Evolutionary conservation across 768 basidiomycete species (phyloP).

Genomic region (Lactifluus piperatus): DNA sequence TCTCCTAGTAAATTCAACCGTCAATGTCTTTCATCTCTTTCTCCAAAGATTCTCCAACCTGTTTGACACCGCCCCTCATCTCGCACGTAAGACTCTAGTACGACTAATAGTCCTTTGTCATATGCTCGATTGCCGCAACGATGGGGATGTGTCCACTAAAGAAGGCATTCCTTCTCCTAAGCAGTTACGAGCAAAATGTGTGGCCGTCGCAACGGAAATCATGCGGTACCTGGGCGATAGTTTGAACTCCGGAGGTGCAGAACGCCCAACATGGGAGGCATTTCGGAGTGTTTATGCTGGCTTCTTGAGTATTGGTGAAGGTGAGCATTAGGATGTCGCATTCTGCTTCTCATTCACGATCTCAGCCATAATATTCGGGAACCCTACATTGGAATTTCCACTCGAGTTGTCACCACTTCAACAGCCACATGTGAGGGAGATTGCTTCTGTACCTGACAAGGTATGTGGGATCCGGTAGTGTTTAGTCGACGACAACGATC

Average conservation of each 20-base stretch:
- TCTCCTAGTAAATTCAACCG: slow-evolving; percentile 42
- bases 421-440: slow-evolving; percentile 3
- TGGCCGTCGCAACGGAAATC: slow-evolving; percentile 36
- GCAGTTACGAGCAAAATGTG: slow-evolving; percentile 40
- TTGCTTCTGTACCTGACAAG: slow-evolving; percentile 12
- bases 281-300: slow-evolving; percentile 25
- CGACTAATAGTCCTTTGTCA: slow-evolving; percentile 46
- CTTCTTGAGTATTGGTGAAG: slow-evolving; percentile 3
- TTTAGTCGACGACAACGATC: neutral
- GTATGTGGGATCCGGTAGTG: neutral
- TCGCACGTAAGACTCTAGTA: slow-evolving; percentile 42
- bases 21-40: slow-evolving; percentile 46
- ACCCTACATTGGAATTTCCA: slow-evolving; percentile 3
- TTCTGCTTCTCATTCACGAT: neutral
- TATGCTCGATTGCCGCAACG: slow-evolving; percentile 52
- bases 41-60: slow-evolving; percentile 41
- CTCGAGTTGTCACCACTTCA: slow-evolving; percentile 10
- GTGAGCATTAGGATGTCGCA: neutral
- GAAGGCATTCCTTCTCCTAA: slow-evolving; percentile 38
- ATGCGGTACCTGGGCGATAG: slow-evolving; percentile 40
- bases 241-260: slow-evolving; percentile 24
- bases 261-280: slow-evolving; percentile 34
- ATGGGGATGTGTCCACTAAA: slow-evolving; percentile 33
- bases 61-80: slow-evolving; percentile 36
- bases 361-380: slow-evolving; percentile 2